Conservation (phyloP, 2,329 filamentous ascomycete species). For the Ascochyta viciae-villosae region DNA sequence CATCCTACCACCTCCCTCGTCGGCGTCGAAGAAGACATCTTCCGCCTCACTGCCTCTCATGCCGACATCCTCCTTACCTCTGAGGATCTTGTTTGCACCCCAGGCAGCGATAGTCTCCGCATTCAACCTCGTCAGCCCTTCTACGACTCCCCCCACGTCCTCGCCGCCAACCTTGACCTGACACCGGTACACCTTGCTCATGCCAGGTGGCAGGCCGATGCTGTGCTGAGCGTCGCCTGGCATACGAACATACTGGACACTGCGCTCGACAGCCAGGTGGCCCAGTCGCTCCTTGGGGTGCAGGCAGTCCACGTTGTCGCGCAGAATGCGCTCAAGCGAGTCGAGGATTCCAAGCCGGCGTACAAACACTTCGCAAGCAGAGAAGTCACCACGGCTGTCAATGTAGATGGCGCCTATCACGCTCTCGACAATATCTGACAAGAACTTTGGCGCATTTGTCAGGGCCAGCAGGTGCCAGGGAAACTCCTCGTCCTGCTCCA, state of each 20-base stretch:
- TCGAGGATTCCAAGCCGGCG: conserved; percentile 69
- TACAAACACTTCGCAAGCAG: conserved; percentile 65
- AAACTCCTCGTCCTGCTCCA: conserved; percentile 64
- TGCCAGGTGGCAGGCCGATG: neutral
- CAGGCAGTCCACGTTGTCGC: conserved; percentile 59
- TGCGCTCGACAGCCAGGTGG: conserved; percentile 59
- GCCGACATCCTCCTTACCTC: conserved; percentile 7
- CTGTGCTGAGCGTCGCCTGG: conserved; percentile 4
- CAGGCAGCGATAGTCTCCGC: conserved; percentile 51
- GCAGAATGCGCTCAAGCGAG: conserved; percentile 68
- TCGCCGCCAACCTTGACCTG: conserved; percentile 45
- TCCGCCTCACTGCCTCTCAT: conserved; percentile 18
- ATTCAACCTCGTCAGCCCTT: conserved; percentile 44
- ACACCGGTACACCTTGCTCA: conserved; percentile 34
- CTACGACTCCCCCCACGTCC: conserved; percentile 42
- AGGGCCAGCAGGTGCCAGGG: conserved; percentile 78
- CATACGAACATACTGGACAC: conserved; percentile 60
- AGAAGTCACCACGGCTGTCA: conserved; percentile 60
- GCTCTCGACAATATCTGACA: conserved; percentile 71
- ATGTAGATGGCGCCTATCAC: conserved; percentile 84
- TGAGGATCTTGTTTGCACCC: conserved; percentile 36
- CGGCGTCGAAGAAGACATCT: conserved; percentile 13
- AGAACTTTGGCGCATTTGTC: conserved; percentile 51
- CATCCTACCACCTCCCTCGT: neutral
- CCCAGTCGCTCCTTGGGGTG: conserved; percentile 75